Percentiles rank a stretch among this genome's conserved stretches.
phyloP scores from a whole-genome alignment of 306 rosid species.

The Prunus persica region DNA sequence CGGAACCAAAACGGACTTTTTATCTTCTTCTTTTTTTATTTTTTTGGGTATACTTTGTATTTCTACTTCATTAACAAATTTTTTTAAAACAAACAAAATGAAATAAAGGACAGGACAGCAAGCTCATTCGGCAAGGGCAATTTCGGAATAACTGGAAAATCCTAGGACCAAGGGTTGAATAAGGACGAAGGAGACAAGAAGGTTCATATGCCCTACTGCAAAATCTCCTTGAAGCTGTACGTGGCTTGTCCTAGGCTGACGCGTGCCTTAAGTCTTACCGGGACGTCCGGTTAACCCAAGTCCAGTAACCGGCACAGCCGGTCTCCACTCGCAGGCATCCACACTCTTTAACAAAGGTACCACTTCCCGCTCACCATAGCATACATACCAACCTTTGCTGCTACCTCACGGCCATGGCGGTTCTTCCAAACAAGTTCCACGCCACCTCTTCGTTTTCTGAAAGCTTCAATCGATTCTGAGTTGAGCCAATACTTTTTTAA shows the following conservation, averaged over 20 bases:
- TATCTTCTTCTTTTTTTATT: no score
- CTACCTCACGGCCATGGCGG: constrained; percentile 10
- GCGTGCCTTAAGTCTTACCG: constrained; percentile 5
- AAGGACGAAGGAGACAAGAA: constrained; percentile 3
- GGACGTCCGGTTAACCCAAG: not conserved
- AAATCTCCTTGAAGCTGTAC: not conserved
- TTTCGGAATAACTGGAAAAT: not conserved
- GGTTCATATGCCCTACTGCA: constrained; percentile 11
- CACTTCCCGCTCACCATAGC: constrained; percentile 27
- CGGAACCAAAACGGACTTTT: no score
- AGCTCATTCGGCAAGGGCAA: not conserved
- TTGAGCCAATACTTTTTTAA: not conserved
- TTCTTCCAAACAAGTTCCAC: not conserved
- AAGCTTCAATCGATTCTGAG: constrained; percentile 2
- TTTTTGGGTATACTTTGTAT: no score
- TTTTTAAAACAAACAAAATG: not conserved
- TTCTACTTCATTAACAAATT: no score
- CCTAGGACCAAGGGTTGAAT: not conserved
- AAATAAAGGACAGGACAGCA: not conserved
- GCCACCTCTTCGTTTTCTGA: not conserved
- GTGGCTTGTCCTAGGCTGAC: not conserved
- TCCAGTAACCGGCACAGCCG: constrained; percentile 17
- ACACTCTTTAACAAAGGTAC: not conserved
- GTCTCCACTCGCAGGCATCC: constrained; percentile 6
- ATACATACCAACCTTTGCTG: not conserved